Evolutionary conservation across 2,329 filamentous ascomycete species (phyloP), one percentile per base, ranked within the genome.

Genomic region (Microsporum audouinii): DNA sequence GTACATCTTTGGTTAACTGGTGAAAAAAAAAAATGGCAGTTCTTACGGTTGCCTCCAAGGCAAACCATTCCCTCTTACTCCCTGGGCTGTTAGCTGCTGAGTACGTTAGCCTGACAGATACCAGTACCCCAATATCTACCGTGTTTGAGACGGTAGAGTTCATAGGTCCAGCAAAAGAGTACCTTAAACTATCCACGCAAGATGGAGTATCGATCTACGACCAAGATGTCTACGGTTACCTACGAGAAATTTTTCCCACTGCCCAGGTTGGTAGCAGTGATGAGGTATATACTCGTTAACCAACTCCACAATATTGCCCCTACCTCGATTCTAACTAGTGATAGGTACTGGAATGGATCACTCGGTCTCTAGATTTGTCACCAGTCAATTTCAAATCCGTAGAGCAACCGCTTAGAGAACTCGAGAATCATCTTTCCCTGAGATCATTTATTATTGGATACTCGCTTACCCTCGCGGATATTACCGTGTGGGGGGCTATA

Each of bases 391-490:
- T 95, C 78, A 95, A 94, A 77, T 79, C 86, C 62, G 85, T 91
- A 66, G 89, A 94, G 71, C 82, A 84, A 31, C 80, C 85, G 62
- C 82, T 95, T 60, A 80, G 82, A 68, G 85, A 88, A 67, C 84
- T 96, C 64, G 90, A 96, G 74, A 88, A 89, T 73, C 88, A 95
- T 77, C 82, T 97, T 63, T 89, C 86, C 2, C 84, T 96, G 36
- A 87, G 92, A 69, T 89, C 89, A 12, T 94, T 94, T 76, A 81
- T 96, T 66, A 84, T 89, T 58, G 91, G 91, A 63, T 92, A 95
- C 78, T 79, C 79, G 31, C 79, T 94, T 57, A 86, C 86, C 62
- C 84, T 90, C 47, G 80, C 87, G 65, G 92, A 97, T 73, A 83
- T 85, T 65, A 87, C 87, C 69, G 82, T 95, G 65, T 97, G 90